Percentiles rank a stretch among this genome's conserved stretches.
Conservation (phyloP, 1,139 yeast species). For the Sugiyamaella castrensis region DNA sequence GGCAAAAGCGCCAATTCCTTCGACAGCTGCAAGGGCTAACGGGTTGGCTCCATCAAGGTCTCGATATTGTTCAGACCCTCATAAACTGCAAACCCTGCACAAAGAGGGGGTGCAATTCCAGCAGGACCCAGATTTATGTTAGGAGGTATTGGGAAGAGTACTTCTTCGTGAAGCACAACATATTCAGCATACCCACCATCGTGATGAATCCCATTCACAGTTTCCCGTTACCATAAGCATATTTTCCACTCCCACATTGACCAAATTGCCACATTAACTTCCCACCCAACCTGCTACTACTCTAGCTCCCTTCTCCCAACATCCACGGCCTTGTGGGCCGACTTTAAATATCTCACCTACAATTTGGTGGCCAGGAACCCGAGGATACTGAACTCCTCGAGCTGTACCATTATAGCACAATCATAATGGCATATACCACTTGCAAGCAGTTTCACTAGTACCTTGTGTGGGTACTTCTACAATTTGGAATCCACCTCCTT, state of each 20-base stretch:
- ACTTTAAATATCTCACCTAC: conserved; percentile 39
- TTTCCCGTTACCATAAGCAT: too few species aligned
- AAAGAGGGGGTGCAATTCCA: conserved; percentile 60
- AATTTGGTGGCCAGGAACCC: conserved; percentile 53
- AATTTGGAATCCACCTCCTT: conserved; percentile 3
- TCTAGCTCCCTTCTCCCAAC: conserved; percentile 45
- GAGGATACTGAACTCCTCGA: conserved; percentile 37
- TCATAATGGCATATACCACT: conserved; percentile 68
- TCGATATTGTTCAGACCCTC: conserved; percentile 55
- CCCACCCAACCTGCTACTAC: conserved; percentile 63
- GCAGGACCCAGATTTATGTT: conserved; percentile 40
- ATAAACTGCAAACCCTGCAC: conserved; percentile 65
- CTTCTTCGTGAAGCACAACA: conserved; percentile 51
- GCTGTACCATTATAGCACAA: conserved; percentile 47
- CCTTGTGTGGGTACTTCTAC: conserved; percentile 44
- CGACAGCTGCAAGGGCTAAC: conserved; percentile 49
- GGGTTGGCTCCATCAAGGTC: conserved; percentile 38
- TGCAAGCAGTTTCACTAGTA: conserved; percentile 50
- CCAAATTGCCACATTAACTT: conserved; percentile 44
- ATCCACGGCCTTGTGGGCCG: conserved; percentile 6
- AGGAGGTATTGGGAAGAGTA: conserved; percentile 56
- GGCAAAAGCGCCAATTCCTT: conserved; percentile 58
- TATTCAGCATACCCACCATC: conserved; percentile 65
- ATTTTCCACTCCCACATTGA: conserved; percentile 44
- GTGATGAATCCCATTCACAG: conserved; percentile 31